Evolutionary conservation across 768 basidiomycete genomes (phyloP), one percentile per base, ranked within the genome.

Genomic region (Boletus coccyginus): DNA sequence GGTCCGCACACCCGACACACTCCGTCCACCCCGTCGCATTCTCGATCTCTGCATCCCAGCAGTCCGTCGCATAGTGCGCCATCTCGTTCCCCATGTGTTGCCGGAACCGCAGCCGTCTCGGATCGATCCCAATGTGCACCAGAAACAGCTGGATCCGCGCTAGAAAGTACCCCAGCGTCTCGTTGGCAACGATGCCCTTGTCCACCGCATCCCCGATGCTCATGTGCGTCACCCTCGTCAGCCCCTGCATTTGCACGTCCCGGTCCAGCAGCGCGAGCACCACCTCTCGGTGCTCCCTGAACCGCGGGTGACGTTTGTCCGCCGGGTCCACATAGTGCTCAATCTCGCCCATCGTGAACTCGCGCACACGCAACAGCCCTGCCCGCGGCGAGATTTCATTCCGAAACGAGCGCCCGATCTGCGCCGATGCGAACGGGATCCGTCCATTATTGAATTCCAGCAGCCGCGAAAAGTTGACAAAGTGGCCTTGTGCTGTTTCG

Each of bases 21-120:
- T 99, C 97, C 51, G 93, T 96, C 97, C 97, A 99, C 44, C 88
- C 71, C 17, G 58, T 59, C 47, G 92, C 90, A 52, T 92, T 94
- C 59, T 94, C 82, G 61, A 98, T 98, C 77, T 99, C 97, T 42
- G 95, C 97, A 69, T 99, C 97, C 97, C 97, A 99, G 74, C 97
- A 99, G 75, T 98, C 96, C 39, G 94, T 84, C 52, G 97, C 96
- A 71, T 99, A 99, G 73, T 98, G 97, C 1, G 97, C 97, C 96
- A 98, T 98, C 78, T 98, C 97, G 75, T 98, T 99, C 38, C 75
- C 82, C 97, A 98, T 98, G 72, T 99, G 97, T 68, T 99, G 97
- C 35, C 97, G 81, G 83, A 98, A 98, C 50, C 97, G 84, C 60
- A 98, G 77, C 9, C 94, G 84, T 46, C 68, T 59, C 14, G 88